These are phyloP conservation scores for Capsicum baccatum DNA, from an alignment of 257 asterid species.

Conservation along the genomic window DNA sequence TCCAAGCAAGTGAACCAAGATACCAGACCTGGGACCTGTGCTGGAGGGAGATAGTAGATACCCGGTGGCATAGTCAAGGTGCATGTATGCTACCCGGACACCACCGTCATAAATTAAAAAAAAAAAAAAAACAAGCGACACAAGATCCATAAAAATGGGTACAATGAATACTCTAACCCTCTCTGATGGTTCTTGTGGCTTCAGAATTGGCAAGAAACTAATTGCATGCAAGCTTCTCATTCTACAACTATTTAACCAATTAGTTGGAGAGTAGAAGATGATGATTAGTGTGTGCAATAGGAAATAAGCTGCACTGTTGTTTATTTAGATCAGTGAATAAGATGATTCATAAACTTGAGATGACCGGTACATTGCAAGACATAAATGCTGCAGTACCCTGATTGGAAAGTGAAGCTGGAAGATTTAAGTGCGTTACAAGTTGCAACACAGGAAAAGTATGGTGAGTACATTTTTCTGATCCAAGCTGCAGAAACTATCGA, in stretches of 20 bases:
- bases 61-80: neutral
- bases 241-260: neutral
- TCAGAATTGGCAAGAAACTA: constrained; percentile 9
- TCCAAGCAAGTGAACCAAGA: neutral
- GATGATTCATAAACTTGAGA: neutral
- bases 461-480: neutral
- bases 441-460: neutral
- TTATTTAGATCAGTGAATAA: constrained; percentile 6
- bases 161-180: neutral
- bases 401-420: neutral
- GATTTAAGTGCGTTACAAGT: neutral
- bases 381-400: neutral
- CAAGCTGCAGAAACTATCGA: neutral
- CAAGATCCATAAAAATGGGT: neutral
- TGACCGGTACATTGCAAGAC: neutral
- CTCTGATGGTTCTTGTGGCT: neutral
- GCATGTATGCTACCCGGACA: neutral
- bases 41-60: neutral
- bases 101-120: neutral
- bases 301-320: neutral
- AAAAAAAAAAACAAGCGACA: neutral
- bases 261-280: neutral
- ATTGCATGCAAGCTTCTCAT: neutral
- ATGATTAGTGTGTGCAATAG: neutral
- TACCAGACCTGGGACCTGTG: neutral